A percentile compares a stretch with the other conserved stretches of the same genome.
Conservation (phyloP, 176 grass and related monocot genomes). For the Hsuehochloa calcarea region DNA sequence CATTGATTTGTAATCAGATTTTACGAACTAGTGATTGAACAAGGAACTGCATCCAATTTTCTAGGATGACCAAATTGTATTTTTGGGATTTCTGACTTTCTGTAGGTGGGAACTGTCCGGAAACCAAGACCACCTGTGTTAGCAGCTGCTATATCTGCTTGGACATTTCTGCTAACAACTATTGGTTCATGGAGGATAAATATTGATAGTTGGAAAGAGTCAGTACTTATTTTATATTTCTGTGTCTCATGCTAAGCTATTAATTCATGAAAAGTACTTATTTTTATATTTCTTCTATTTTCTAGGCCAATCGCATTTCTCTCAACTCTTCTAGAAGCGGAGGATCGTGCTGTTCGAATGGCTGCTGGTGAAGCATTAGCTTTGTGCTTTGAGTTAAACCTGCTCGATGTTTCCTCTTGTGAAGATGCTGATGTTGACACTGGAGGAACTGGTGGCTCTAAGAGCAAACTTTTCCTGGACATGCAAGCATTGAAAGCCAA, state of each 20-base stretch:
- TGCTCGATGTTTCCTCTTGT: slow-evolving; percentile 58
- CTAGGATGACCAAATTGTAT: slow-evolving; percentile 21
- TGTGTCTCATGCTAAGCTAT: background rate
- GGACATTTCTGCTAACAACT: slow-evolving; percentile 92
- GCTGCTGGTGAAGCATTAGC: slow-evolving; percentile 94
- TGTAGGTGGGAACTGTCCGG: slow-evolving; percentile 74
- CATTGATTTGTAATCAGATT: background rate
- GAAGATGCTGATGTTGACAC: slow-evolving; percentile 47
- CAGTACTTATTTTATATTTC: slow-evolving; percentile 2
- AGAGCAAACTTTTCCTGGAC: slow-evolving; percentile 63
- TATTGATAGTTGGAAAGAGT: slow-evolving; percentile 95
- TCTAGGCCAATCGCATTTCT: slow-evolving; percentile 69
- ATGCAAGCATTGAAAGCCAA: slow-evolving; percentile 90
- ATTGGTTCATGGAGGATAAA: slow-evolving; percentile 82
- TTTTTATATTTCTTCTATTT: slow-evolving; percentile 7
- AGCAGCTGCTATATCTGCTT: slow-evolving; percentile 80
- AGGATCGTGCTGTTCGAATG: slow-evolving; percentile 88
- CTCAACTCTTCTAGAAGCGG: slow-evolving; percentile 70
- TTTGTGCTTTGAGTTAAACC: slow-evolving; percentile 76
- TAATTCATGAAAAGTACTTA: background rate
- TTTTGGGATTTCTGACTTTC: background rate
- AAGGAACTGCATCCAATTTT: background rate
- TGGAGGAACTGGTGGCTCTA: slow-evolving; percentile 45
- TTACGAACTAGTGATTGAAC: background rate
- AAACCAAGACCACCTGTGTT: slow-evolving; percentile 61